These are phyloP conservation scores for Aristolochia californica DNA, from an alignment of 164 flowering plant genomes.

Conservation along the genomic window DNA sequence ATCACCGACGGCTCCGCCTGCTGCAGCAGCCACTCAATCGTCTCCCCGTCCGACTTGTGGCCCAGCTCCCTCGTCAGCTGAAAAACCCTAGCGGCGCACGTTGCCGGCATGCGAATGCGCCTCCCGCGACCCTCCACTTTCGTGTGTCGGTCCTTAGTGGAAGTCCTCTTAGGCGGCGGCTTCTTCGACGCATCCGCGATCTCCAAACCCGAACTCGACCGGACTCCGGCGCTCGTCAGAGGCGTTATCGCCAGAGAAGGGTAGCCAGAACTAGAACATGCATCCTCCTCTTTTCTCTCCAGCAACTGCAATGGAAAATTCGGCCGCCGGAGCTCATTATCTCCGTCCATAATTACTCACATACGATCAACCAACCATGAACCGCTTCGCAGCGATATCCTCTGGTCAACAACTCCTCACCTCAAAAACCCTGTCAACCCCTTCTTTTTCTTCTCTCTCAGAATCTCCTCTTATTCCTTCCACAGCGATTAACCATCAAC, in stretches of 20 bases:
- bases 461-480: background rate
- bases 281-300: constrained; percentile 39
- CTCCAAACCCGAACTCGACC: constrained; percentile 9
- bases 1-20: constrained; percentile 83
- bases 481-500: too few species aligned
- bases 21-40: constrained; percentile 72
- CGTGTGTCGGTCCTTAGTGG: constrained; percentile 73
- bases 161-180: constrained; percentile 43
- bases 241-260: constrained; percentile 15
- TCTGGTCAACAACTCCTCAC: constrained; percentile 13
- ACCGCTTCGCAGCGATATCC: background rate
- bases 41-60: constrained; percentile 75
- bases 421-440: constrained; percentile 7
- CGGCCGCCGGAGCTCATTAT: constrained; percentile 30
- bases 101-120: constrained; percentile 80
- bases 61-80: constrained; percentile 66
- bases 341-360: constrained; percentile 38
- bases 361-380: background rate
- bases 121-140: constrained; percentile 83
- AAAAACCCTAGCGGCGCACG: constrained; percentile 79
- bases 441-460: constrained; percentile 7
- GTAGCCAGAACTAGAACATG: constrained; percentile 25
- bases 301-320: constrained; percentile 62
- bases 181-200: constrained; percentile 22
- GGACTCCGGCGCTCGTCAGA: constrained; percentile 5